These are phyloP conservation scores for Mallotus japonicus DNA, from an alignment of 441 rosid species.

Conservation along the genomic window DNA sequence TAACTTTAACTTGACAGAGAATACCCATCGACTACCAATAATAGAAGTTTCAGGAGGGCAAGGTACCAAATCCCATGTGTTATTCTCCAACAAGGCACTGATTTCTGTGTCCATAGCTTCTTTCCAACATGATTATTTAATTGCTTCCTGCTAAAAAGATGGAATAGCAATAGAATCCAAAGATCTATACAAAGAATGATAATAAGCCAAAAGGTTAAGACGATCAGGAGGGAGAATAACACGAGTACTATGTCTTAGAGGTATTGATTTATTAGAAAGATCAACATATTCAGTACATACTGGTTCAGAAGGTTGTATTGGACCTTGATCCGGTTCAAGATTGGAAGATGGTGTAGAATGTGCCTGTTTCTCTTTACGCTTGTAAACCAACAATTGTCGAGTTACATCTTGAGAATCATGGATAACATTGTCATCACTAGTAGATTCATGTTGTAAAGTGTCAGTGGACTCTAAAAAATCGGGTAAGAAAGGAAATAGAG, in stretches of 20 bases:
- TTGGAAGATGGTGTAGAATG: too few relatives aligned
- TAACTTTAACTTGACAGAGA: background rate
- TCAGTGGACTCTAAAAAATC: too few relatives aligned
- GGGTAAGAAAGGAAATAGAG: too few relatives aligned
- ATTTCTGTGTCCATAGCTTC: background rate
- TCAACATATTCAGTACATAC: too few relatives aligned
- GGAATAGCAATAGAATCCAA: background rate
- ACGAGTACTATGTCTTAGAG: background rate
- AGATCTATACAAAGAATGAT: background rate
- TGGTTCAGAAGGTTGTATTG: too few relatives aligned
- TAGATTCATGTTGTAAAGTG: too few relatives aligned
- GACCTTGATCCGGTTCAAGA: too few relatives aligned
- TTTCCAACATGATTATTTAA: background rate
- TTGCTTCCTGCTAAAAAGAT: background rate
- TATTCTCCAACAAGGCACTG: background rate
- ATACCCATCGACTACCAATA: background rate
- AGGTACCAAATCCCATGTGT: background rate
- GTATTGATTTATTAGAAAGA: background rate
- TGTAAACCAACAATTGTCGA: too few relatives aligned
- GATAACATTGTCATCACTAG: too few relatives aligned
- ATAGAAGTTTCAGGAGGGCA: background rate
- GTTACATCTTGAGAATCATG: too few relatives aligned
- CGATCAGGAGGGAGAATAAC: background rate
- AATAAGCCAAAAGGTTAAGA: background rate
- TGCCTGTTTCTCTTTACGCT: too few relatives aligned